Conservation (phyloP, 306 rosid genomes). For the Purshia tridentata region DNA sequence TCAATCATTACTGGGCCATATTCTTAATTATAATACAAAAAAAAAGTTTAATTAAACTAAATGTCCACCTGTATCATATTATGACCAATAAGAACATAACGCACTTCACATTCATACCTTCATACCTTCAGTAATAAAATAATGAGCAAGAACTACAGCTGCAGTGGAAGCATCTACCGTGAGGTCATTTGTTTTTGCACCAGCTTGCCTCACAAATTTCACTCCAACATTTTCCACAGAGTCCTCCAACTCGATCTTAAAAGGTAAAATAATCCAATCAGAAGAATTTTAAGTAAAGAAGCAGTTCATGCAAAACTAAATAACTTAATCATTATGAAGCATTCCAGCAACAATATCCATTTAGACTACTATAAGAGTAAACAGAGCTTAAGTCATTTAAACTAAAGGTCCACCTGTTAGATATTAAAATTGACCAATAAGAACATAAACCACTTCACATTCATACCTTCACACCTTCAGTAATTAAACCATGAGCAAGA, state of each 20-base stretch:
- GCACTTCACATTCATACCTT: constrained; percentile 50
- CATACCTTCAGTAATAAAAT: constrained; percentile 83
- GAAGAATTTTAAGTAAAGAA: neutral
- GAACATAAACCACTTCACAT: neutral
- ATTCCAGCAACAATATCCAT: neutral
- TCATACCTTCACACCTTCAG: constrained; percentile 82
- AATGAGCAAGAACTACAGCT: constrained; percentile 83
- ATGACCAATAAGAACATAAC: neutral
- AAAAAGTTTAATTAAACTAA: too few relatives aligned
- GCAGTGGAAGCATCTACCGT: constrained; percentile 97
- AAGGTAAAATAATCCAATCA: neutral
- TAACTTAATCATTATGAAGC: too few relatives aligned
- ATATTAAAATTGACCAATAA: neutral
- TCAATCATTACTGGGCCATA: too few relatives aligned
- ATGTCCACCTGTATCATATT: too few relatives aligned
- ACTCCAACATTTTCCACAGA: constrained; percentile 92
- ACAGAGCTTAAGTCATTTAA: neutral
- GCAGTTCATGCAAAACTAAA: neutral
- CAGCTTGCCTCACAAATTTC: constrained; percentile 95
- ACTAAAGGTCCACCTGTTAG: too few relatives aligned
- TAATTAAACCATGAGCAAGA: constrained; percentile 92
- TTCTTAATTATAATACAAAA: too few relatives aligned
- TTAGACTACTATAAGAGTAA: neutral
- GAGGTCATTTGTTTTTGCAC: constrained; percentile 86
- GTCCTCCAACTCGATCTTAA: constrained; percentile 88